Conservation (phyloP, 768 basidiomycete species). For the Mycena filopes region DNA sequence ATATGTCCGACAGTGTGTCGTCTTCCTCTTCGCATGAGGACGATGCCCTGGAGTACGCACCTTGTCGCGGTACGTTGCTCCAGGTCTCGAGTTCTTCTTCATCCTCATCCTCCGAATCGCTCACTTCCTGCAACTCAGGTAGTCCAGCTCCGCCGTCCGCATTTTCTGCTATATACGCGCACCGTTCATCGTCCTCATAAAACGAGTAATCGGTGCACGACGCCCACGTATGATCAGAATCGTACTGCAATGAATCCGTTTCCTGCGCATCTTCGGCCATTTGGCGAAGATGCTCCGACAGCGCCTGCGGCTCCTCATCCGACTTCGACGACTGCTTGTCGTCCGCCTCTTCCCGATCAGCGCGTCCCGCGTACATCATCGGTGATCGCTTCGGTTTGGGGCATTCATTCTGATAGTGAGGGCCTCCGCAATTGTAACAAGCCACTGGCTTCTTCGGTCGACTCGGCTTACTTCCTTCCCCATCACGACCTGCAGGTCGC, state of each 20-base stretch:
- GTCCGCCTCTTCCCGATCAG: not conserved
- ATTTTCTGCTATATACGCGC: not conserved
- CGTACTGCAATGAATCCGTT: not conserved
- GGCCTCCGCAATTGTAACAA: not conserved
- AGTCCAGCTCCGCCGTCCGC: not conserved
- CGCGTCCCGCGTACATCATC: not conserved
- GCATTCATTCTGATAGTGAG: not conserved
- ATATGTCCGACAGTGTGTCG: no score
- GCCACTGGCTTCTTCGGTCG: not conserved
- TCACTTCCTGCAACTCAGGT: not conserved
- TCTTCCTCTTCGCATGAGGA: not conserved
- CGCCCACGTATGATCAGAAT: not conserved
- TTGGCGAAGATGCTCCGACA: not conserved
- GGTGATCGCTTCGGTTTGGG: not conserved
- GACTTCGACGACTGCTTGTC: not conserved
- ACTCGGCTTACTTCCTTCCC: not conserved
- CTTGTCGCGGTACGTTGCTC: no score
- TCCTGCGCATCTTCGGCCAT: not conserved
- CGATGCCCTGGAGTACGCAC: no score
- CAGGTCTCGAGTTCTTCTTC: not conserved
- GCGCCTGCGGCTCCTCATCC: no score
- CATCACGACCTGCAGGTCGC: conserved; percentile 8
- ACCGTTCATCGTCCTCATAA: not conserved
- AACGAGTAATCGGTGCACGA: not conserved
- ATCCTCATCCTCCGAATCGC: not conserved